Evolutionary conservation across 805 yeast genomes (phyloP), one percentile per base, ranked within the genome.

Genomic region (Yarrowia osloensis): DNA sequence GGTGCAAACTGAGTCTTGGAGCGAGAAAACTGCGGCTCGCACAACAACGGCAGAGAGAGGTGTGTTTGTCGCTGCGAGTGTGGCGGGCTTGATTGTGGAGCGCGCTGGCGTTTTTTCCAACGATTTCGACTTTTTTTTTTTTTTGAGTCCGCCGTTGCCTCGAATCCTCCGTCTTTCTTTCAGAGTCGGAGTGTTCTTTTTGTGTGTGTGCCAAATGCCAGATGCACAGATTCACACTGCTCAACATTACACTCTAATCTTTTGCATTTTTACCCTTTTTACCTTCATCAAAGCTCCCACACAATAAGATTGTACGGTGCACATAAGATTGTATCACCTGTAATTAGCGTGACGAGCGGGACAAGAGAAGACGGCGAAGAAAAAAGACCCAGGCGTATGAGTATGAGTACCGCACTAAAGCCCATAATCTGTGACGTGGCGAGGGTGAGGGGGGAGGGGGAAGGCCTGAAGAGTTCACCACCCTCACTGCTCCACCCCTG

Each of bases 241-340:
- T 57, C 63, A 57, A 57, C 63, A 54, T 54, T 54, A 54, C 46
- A 54, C 62, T 37, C 49, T 57, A 55, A 26, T 35, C 13, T 39
- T 40, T 39, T 55, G 62, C 13, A 57, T 40, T 57, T 57, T 55
- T 12, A 37, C 63, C 21, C 37, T 37, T 54, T 28, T 28, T 24
- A 39, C 63, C 44, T 57, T 40, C 17, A 2, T 17, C 46, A 46
- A n/a, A 44, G 9, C 44, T 35, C 40, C 55, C 29, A 33, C 17
- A 54, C 61, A 54, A 54, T 57, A 57, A 57, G 63, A 57, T 57
- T 57, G 63, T 57, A 39, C 22, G 54, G 54, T 47, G 54, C n/a
- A 47, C 54, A 44, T 44, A 44, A 44, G 49, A 44, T 44, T 44
- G 29, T 44, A 44, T 44, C 49, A 44, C 49, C 49, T 44, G 49